Conservation (phyloP, 2,329 filamentous ascomycete species). For the Leptographium procerum region DNA sequence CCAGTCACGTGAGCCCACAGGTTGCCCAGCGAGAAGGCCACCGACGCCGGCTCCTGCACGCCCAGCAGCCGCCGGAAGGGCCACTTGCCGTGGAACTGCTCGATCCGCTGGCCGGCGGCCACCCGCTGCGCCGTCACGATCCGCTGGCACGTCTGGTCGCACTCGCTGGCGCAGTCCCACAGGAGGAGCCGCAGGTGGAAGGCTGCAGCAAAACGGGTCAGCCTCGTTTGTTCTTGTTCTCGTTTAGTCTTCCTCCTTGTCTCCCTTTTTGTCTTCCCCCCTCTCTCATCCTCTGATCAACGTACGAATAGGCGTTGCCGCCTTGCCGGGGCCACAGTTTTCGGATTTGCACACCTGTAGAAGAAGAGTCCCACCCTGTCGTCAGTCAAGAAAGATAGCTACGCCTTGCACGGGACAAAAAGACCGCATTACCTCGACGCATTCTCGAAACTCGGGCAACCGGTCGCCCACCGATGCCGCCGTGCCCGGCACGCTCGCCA, state of each 20-base stretch:
- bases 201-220: too few relatives aligned
- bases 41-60: conserved; percentile 89
- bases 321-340: conserved; percentile 60
- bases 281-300: too few relatives aligned
- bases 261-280: too few relatives aligned
- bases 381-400: neutral
- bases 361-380: too few relatives aligned
- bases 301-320: conserved; percentile 59
- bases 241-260: too few relatives aligned
- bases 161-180: conserved; percentile 88
- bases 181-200: conserved; percentile 75
- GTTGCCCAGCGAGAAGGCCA: conserved; percentile 89
- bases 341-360: conserved; percentile 63
- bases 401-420: too few relatives aligned
- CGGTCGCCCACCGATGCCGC: conserved; percentile 72
- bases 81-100: conserved; percentile 99
- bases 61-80: conserved; percentile 84
- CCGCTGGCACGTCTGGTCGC: conserved; percentile 97
- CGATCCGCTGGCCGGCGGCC: conserved; percentile 52
- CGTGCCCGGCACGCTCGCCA: conserved; percentile 27
- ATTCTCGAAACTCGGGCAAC: conserved; percentile 77
- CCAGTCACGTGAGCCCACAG: conserved; percentile 75
- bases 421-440: conserved; percentile 63
- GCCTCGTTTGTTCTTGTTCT: too few relatives aligned
- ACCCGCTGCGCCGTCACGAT: conserved; percentile 68